A percentile compares a stretch with the other conserved stretches of the same genome.
Conservation (phyloP, 1,284 basidiomycete species). For the Trametes versicolor region DNA sequence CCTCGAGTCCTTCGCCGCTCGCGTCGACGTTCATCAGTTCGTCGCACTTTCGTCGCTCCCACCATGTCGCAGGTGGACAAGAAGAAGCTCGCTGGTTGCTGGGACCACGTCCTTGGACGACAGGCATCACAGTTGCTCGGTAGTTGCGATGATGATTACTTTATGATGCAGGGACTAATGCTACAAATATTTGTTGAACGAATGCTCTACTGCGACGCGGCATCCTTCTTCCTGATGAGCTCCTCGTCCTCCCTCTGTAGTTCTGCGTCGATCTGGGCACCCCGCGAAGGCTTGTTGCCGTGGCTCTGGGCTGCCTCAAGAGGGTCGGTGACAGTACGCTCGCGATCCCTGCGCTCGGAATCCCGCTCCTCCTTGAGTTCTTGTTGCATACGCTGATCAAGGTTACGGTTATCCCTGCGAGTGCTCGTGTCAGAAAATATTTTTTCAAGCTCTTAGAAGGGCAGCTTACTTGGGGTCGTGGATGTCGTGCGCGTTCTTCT, state of each 20-base stretch:
- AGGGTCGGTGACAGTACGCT: constrained; percentile 34
- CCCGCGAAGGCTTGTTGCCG: constrained; percentile 38
- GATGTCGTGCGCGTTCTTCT: constrained; percentile 35
- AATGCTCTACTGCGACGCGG: constrained; percentile 25
- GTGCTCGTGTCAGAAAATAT: background rate
- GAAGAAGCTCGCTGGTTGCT: too few relatives aligned
- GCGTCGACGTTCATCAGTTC: constrained; percentile 6
- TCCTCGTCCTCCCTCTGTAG: constrained; percentile 40
- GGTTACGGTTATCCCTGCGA: constrained; percentile 33
- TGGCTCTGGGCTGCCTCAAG: constrained; percentile 37
- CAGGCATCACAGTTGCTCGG: background rate
- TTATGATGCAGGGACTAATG: constrained; percentile 13
- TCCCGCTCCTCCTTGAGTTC: constrained; percentile 34
- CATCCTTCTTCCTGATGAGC: constrained; percentile 35
- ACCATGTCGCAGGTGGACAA: background rate
- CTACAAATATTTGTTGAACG: background rate
- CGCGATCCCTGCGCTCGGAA: constrained; percentile 27
- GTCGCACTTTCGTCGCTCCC: background rate
- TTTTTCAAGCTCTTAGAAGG: too few relatives aligned
- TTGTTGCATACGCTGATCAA: constrained; percentile 26
- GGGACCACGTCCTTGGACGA: background rate
- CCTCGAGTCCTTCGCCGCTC: background rate
- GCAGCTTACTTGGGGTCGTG: constrained; percentile 35
- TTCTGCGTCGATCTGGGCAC: constrained; percentile 40
- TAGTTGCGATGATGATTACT: background rate